Conservation (phyloP, 2,329 filamentous ascomycete genomes). For the Calonectria henricotiae region DNA sequence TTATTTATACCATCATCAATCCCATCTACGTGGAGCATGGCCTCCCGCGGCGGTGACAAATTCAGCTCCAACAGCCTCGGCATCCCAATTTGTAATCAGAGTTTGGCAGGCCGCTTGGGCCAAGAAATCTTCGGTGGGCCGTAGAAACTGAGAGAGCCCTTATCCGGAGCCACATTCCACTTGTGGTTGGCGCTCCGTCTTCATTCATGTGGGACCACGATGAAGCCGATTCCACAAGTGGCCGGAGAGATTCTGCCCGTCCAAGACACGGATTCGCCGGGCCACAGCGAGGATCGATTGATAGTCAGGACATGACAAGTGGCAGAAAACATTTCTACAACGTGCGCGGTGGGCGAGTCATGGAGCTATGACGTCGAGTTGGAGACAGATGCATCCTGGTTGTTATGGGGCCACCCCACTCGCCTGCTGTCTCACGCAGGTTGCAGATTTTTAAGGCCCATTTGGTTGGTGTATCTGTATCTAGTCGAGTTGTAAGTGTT, state of each 20-base stretch:
- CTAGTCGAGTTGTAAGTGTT: neutral
- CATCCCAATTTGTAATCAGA: constrained; percentile 8
- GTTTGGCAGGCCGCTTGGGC: neutral
- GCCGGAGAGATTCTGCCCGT: neutral
- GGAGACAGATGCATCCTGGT: too few species aligned
- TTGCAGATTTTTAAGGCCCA: neutral
- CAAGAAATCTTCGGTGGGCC: neutral
- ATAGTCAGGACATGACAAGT: neutral
- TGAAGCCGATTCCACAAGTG: neutral
- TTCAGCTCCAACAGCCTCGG: neutral
- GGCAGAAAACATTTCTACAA: neutral
- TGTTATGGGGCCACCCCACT: too few species aligned
- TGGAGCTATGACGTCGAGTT: too few species aligned
- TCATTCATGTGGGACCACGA: neutral
- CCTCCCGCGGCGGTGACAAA: constrained; percentile 7
- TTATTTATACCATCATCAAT: neutral
- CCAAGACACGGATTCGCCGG: neutral
- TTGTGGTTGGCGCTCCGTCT: neutral
- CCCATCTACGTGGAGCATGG: neutral
- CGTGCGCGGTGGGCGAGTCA: neutral
- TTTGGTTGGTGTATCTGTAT: neutral
- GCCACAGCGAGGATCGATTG: neutral
- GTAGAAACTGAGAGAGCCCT: neutral
- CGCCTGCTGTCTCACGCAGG: neutral
- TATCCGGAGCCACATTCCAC: neutral